Conservation (phyloP, 192 early-diverging fungal genomes). For the Allomyces arbusculus region DNA sequence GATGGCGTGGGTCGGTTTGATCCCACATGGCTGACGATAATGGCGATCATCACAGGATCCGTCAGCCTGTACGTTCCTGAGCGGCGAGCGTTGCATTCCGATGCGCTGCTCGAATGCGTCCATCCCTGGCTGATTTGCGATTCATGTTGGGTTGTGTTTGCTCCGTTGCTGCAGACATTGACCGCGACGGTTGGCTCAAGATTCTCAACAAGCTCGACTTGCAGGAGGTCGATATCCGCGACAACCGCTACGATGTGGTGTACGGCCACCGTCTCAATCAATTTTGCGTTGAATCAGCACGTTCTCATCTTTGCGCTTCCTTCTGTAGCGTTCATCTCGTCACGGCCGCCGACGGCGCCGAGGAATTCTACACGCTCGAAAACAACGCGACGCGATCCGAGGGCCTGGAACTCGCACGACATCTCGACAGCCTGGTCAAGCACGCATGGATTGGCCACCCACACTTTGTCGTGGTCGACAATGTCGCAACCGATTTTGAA, state of each 20-base stretch:
- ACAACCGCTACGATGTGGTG: slow-evolving; percentile 8
- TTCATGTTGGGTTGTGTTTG: neutral
- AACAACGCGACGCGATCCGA: slow-evolving; percentile 18
- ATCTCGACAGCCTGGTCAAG: slow-evolving; percentile 15
- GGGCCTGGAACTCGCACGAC: slow-evolving; percentile 16
- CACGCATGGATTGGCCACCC: slow-evolving; percentile 17
- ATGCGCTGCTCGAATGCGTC: no score
- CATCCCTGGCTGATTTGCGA: no score
- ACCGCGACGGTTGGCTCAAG: slow-evolving; percentile 11
- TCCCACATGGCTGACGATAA: no score
- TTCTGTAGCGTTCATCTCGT: slow-evolving; percentile 13
- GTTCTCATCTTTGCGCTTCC: no score
- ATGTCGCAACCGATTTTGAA: slow-evolving; percentile 12
- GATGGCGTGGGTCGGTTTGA: no score
- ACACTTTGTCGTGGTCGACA: slow-evolving; percentile 16
- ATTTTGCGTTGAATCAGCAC: no score
- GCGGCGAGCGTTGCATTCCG: no score
- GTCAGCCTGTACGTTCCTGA: neutral
- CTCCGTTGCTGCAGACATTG: slow-evolving; percentile 6
- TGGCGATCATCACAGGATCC: neutral
- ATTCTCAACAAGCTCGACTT: slow-evolving; percentile 16
- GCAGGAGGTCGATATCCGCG: slow-evolving; percentile 15
- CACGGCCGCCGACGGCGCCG: slow-evolving; percentile 22
- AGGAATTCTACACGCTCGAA: slow-evolving; percentile 16
- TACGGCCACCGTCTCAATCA: no score